phyloP scores from a whole-genome alignment of 129 eudicot species.

The Centella asiatica region DNA sequence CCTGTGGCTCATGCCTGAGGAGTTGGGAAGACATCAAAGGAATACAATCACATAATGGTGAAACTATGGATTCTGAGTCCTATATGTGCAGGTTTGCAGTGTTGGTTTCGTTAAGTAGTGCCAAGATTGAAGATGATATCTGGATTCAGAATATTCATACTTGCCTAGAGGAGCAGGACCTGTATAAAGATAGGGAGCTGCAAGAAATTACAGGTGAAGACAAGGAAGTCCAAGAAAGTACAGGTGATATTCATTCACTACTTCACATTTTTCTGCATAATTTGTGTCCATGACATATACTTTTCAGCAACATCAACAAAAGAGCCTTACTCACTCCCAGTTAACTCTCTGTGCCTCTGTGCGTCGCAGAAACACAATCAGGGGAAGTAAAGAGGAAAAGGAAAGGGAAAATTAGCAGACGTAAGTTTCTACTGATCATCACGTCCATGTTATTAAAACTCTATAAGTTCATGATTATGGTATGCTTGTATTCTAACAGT shows the following conservation, averaged over 20 bases:
- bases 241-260: no score
- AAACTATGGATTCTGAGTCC: conserved; percentile 2
- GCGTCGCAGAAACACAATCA: conserved; percentile 6
- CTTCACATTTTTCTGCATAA: no score
- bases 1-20: conserved; percentile 28
- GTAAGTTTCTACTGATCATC: background rate
- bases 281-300: no score
- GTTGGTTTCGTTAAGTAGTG: conserved; percentile 34
- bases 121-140: conserved; percentile 14
- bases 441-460: background rate
- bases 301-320: no score
- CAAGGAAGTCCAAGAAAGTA: no score
- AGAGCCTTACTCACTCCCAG: background rate
- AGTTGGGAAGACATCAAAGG: conserved; percentile 40
- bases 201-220: no score
- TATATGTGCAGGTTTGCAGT: conserved; percentile 49
- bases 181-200: no score
- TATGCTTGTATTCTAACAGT: no score
- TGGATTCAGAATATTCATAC: conserved; percentile 23
- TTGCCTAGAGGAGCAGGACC: conserved; percentile 37
- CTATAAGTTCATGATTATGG: no score
- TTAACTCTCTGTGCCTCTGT: background rate
- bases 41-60: no score
- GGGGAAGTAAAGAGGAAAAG: no score
- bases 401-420: background rate